These are phyloP conservation scores for Bruguiera parviflora DNA, from an alignment of 345 rosid genomes.

Conservation along the genomic window DNA sequence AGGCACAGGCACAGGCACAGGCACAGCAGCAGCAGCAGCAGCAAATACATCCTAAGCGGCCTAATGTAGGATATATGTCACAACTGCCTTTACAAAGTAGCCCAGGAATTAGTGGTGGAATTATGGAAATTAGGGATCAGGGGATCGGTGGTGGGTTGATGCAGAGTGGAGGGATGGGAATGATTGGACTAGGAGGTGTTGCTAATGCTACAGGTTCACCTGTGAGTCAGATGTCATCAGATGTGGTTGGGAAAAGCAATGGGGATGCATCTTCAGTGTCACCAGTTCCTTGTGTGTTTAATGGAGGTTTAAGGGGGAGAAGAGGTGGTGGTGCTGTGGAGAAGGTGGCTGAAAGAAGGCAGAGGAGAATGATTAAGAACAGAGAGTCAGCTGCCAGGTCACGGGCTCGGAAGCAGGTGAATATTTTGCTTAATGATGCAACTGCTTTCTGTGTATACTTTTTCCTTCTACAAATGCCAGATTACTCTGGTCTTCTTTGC, in stretches of 20 bases:
- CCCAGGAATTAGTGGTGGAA: conserved; percentile 62
- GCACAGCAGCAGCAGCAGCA: conserved; percentile 46
- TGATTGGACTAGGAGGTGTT: conserved; percentile 56
- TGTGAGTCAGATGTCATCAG: conserved; percentile 68
- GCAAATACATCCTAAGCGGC: conserved; percentile 57
- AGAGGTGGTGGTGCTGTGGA: conserved; percentile 62
- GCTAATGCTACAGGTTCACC: conserved; percentile 46
- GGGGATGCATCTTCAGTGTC: conserved; percentile 73
- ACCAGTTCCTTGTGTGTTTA: conserved; percentile 71
- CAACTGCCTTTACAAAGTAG: conserved; percentile 45
- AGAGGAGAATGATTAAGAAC: conserved; percentile 96
- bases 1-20: conserved; percentile 35
- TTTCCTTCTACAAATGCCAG: background rate
- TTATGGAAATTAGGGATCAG: conserved; percentile 50
- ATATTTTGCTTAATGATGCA: conserved; percentile 15
- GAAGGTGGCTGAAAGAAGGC: conserved; percentile 97
- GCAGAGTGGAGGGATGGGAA: conserved; percentile 56
- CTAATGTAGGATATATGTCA: conserved; percentile 44
- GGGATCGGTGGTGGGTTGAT: conserved; percentile 44
- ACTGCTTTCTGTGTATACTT: conserved; percentile 9
- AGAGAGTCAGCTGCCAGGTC: conserved; percentile 99
- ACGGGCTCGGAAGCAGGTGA: conserved; percentile 98
- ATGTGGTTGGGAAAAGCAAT: conserved; percentile 69
- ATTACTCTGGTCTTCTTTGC: background rate
- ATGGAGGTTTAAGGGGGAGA: conserved; percentile 67